phyloP scores from a whole-genome alignment of 2,329 filamentous ascomycete genomes.

The Macrophomina pseudophaseolina region DNA sequence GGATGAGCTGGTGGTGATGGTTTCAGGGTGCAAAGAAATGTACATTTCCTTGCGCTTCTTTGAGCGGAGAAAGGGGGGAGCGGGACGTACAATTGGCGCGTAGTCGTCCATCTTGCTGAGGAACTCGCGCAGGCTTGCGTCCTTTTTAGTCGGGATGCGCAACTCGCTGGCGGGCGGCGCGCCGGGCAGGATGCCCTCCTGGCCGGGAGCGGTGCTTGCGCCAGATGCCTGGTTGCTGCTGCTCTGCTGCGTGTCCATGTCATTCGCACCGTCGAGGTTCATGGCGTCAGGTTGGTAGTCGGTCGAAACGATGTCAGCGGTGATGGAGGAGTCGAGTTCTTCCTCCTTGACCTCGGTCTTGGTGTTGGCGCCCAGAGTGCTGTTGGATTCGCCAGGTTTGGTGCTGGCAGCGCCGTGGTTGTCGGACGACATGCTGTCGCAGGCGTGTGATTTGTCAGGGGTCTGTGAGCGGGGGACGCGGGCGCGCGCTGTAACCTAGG shows the following conservation, averaged over 20 bases:
- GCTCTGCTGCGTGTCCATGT: slow-evolving; percentile 35
- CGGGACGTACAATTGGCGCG: slow-evolving; percentile 80
- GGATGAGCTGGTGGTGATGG: background rate
- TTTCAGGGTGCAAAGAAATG: background rate
- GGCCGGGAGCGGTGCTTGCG: slow-evolving; percentile 37
- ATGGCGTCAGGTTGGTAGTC: slow-evolving; percentile 45
- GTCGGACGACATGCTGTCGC: slow-evolving; percentile 22
- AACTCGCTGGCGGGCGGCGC: slow-evolving; percentile 58
- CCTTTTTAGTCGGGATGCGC: slow-evolving; percentile 80
- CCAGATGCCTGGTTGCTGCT: slow-evolving; percentile 11
- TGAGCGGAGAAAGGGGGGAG: background rate
- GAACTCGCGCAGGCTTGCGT: slow-evolving; percentile 90
- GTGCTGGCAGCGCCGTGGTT: slow-evolving; percentile 6
- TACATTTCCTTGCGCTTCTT: background rate
- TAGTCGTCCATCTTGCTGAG: slow-evolving; percentile 97
- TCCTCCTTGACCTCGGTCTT: slow-evolving; percentile 35
- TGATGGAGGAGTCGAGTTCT: slow-evolving; percentile 47
- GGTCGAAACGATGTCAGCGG: slow-evolving; percentile 46
- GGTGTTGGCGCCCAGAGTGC: background rate
- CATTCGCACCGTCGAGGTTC: slow-evolving; percentile 49
- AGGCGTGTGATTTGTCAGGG: slow-evolving; percentile 23
- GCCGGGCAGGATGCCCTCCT: slow-evolving; percentile 45
- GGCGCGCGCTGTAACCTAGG: background rate
- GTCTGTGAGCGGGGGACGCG: background rate
- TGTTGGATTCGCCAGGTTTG: slow-evolving; percentile 9